Evolutionary conservation across 345 rosid species (phyloP).

Genomic region (Bruguiera parviflora): DNA sequence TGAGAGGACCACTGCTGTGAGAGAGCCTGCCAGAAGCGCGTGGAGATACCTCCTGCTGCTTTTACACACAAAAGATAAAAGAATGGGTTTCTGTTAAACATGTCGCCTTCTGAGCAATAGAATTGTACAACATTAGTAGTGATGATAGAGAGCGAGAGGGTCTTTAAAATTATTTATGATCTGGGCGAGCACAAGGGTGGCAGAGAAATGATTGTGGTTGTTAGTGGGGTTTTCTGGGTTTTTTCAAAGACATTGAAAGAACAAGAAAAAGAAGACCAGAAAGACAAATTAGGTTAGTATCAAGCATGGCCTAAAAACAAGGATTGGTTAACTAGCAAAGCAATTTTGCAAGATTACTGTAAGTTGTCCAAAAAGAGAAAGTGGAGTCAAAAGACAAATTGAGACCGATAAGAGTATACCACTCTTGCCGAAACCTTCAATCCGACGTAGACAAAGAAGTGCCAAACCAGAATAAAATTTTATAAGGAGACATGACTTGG

Average conservation of each 20-base stretch:
- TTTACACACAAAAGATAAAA: conserved; percentile 9
- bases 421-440: neutral
- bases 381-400: neutral
- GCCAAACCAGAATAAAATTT: too few relatives aligned
- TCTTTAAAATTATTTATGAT: neutral
- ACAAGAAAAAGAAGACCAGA: neutral
- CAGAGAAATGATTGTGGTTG: neutral
- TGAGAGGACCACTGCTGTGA: conserved; percentile 84
- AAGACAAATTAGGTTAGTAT: neutral
- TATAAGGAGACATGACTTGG: too few relatives aligned
- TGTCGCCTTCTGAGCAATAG: neutral
- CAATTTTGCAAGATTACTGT: neutral
- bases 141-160: neutral
- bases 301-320: too few relatives aligned
- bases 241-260: too few relatives aligned
- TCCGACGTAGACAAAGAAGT: neutral
- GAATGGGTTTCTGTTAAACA: neutral
- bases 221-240: neutral
- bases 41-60: conserved; percentile 87
- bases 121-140: neutral
- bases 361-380: neutral
- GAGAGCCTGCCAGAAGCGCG: conserved; percentile 81
- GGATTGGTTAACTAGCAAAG: too few relatives aligned
- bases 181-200: neutral
- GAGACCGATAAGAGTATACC: too few relatives aligned